Evolutionary conservation across 1,284 basidiomycete genomes (phyloP), one percentile per base, ranked within the genome.

Genomic region (Coriolopsis trogii): DNA sequence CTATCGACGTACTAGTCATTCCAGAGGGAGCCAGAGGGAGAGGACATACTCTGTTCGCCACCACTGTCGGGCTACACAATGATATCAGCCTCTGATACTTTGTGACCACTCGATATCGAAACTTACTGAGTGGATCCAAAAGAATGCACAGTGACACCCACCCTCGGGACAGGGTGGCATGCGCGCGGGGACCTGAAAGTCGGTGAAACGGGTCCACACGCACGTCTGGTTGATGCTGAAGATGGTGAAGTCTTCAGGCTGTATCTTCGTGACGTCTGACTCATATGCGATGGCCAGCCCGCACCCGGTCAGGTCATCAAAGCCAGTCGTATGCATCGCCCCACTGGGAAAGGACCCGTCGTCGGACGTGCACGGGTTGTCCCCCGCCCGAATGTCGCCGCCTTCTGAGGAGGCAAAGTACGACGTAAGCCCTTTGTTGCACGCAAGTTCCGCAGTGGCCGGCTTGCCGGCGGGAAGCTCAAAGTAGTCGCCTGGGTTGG

Each of bases 171-270:
- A 91, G n/a, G 80, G 70, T 0, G 89, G 88, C 80, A 91, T 84
- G 15, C 70, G 67, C 6, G 67, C 75, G 0, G 89, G 89, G 16
- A 91, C 78, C 42, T 76, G 61, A 61, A 89, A 91, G 46, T 80
- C 75, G 6, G 85, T 88, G 65, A 80, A 80, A 23, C 82, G 75
- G 28, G 71, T 73, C 85, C 84, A 91, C 1, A 89, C 85, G 56
- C 87, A 89, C 0, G 80, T 83, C 36, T 87, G 82, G 66, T 89
- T 89, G n/a, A 87, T 77, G 56, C 80, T 84, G 70, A 91, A 89
- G 15, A 91, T 71, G 2, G 79, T 76, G 59, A 91, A 84, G 69
- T 90, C 85, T 44, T 78, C 78, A 1, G 85, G 87, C 60, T 80
- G 66, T 12, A 90, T 76, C 1, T 75, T 61, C 1, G 62, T 68